Conservation (phyloP, 1,284 basidiomycete genomes). For the Cutaneotrichosporon mucoides region DNA sequence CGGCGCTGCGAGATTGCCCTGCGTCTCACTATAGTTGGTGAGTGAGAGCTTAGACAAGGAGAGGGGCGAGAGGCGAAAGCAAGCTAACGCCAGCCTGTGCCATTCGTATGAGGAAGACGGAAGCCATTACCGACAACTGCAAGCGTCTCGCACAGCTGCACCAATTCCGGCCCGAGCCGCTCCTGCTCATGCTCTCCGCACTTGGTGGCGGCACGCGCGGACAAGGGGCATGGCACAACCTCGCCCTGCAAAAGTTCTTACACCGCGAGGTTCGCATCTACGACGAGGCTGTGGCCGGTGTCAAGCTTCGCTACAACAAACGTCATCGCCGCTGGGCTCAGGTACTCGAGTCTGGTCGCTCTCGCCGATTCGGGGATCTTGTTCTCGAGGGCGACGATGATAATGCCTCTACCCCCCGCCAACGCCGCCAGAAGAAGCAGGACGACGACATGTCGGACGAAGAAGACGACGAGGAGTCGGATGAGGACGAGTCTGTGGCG, state of each 20-base stretch:
- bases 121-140: constrained; percentile 58
- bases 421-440: background rate
- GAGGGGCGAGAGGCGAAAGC: background rate
- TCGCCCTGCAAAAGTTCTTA: constrained; percentile 73
- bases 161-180: constrained; percentile 62
- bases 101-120: constrained; percentile 57
- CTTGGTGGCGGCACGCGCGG: constrained; percentile 62
- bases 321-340: constrained; percentile 42
- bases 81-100: constrained; percentile 60
- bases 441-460: constrained; percentile 13
- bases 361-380: constrained; percentile 23
- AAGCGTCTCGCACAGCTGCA: constrained; percentile 60
- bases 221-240: constrained; percentile 66
- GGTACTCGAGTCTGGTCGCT: constrained; percentile 21
- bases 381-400: constrained; percentile 15
- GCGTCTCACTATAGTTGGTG: constrained; percentile 67
- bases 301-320: constrained; percentile 47
- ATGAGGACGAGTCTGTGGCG: constrained; percentile 10
- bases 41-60: constrained; percentile 29
- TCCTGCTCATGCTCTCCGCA: constrained; percentile 66
- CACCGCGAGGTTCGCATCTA: constrained; percentile 68
- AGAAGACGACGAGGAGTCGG: constrained; percentile 19
- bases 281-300: constrained; percentile 61
- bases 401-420: background rate
- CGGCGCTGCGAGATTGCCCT: constrained; percentile 64